Conservation (phyloP, 2,329 filamentous ascomycete species). For the Penicillium hordei region DNA sequence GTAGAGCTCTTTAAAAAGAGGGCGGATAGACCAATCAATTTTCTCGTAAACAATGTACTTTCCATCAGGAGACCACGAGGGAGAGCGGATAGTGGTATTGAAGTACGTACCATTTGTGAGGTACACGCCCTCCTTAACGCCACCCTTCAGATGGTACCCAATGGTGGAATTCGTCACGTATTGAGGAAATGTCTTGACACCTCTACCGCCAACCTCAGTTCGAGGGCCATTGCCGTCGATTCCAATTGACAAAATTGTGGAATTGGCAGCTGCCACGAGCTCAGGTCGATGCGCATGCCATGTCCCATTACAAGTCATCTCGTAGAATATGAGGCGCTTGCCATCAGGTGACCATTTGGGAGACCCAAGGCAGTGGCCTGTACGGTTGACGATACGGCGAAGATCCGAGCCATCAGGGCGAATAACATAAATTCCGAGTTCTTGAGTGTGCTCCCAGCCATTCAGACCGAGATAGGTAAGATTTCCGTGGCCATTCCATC, state of each 20-base stretch:
- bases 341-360: conserved; percentile 39
- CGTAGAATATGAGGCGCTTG: conserved; percentile 43
- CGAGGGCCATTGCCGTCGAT: conserved; percentile 30
- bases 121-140: conserved; percentile 30
- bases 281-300: conserved; percentile 38
- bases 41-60: conserved; percentile 28
- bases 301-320: conserved; percentile 41
- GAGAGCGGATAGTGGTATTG: conserved; percentile 17
- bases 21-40: conserved; percentile 31
- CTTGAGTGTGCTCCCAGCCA: conserved; percentile 13
- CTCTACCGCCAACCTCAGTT: conserved; percentile 29
- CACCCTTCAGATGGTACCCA: conserved; percentile 24
- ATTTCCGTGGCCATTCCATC: conserved; percentile 45
- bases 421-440: conserved; percentile 17
- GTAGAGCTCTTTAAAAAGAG: conserved; percentile 40
- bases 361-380: conserved; percentile 12
- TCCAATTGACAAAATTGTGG: conserved; percentile 14
- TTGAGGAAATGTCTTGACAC: conserved; percentile 35
- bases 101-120: conserved; percentile 23
- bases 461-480: background rate
- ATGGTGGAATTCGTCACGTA: conserved; percentile 34
- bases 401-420: conserved; percentile 15
- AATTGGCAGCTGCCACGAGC: conserved; percentile 24
- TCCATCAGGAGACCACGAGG: conserved; percentile 39
- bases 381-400: conserved; percentile 4